phyloP scores from a whole-genome alignment of 441 rosid genomes.

The Raphanus hybrid region DNA sequence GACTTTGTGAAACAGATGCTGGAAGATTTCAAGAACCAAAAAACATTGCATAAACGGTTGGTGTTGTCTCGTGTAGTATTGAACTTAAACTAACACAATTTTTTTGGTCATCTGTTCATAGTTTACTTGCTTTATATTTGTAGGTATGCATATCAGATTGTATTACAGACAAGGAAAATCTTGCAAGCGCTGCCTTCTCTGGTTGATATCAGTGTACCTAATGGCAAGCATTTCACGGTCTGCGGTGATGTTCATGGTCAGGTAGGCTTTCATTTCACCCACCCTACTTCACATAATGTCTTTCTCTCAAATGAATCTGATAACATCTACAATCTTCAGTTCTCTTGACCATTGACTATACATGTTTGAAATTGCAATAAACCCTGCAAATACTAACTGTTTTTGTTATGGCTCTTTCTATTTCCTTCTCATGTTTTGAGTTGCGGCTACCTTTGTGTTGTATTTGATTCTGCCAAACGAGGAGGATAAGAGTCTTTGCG shows the following conservation, averaged over 20 bases:
- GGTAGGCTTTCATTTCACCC: conserved; percentile 52
- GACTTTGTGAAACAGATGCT: conserved; percentile 94
- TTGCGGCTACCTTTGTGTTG: conserved; percentile 4
- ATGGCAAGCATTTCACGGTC: conserved; percentile 79
- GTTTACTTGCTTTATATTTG: conserved; percentile 37
- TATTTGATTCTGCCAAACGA: too few species aligned
- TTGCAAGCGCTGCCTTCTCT: conserved; percentile 78
- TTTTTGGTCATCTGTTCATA: conserved; percentile 4
- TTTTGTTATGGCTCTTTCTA: neutral
- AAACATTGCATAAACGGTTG: conserved; percentile 86
- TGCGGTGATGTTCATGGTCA: conserved; percentile 99
- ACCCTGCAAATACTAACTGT: neutral
- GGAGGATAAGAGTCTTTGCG: too few species aligned
- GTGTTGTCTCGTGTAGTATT: conserved; percentile 24
- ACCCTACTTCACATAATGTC: neutral
- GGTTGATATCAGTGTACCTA: conserved; percentile 75
- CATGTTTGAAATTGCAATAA: neutral
- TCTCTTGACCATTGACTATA: neutral
- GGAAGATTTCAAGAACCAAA: conserved; percentile 91
- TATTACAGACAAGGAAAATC: conserved; percentile 85
- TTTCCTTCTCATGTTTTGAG: conserved; percentile 15
- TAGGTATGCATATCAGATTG: conserved; percentile 95
- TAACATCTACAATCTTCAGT: neutral
- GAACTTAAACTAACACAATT: conserved; percentile 14
- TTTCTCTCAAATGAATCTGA: neutral